Evolutionary conservation across 2,329 filamentous ascomycete genomes (phyloP), one percentile per base, ranked within the genome.

Genomic region (Eutypa lata): DNA sequence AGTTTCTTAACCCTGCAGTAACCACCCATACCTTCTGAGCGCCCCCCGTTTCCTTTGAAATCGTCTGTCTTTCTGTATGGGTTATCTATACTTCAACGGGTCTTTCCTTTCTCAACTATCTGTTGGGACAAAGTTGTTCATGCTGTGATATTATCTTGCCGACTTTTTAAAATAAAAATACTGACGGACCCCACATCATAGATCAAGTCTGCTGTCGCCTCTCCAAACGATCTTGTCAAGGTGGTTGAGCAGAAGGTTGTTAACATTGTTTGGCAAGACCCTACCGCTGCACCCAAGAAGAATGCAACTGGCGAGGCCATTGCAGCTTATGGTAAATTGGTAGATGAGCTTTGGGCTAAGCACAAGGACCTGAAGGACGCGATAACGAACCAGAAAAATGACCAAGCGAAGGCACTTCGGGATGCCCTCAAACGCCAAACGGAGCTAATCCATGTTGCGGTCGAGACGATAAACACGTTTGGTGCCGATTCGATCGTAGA

Each of bases 401-500:
- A 40, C 11, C 68, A 71, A 7, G 53, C 76, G 28, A 61, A 66
- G 3, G 69, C 64, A 43, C 61, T 78, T 16, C 77, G 74, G 56
- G 66, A 69, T 7, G 68, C 71, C 8, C 71, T 77, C 6, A 72
- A 74, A 3, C 62, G 68, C 49, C 77, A 77, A 58, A 75, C 78
- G 53, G 73, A 79, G 38, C 71, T 76, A 4, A 69, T 86, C 5
- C 76, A 74, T 56, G 68, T 74, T 49, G 77, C 79, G 2, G 70
- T 84, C 46, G 76, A 84, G 56, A 75, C 79, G 11, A 80, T 79
- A 1, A 73, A 81, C 49, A 72, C 76, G 22, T 76, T 77, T 66
- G 82, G 81, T 13, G 80, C 84, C 62, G 73, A 76, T 44, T 73
- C 76, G 21, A 78, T 84, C 14, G 66, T 86, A 38, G 78, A 81